Base-by-base conservation (phyloP, 768 basidiomycete genomes). In the Mycena belliarum region DNA sequence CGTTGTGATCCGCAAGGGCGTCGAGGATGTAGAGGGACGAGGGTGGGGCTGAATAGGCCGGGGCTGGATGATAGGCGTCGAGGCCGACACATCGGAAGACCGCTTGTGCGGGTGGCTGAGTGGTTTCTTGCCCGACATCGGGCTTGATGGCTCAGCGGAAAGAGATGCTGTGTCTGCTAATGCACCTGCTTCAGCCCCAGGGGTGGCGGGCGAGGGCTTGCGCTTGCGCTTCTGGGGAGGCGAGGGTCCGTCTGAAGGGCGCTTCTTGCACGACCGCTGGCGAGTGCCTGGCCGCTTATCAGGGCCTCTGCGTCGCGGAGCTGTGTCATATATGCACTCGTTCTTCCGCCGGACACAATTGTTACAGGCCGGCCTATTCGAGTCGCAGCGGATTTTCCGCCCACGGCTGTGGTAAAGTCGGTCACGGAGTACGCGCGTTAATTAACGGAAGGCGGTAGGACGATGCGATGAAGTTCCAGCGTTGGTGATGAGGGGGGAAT, bases 331-430 rank as follows among this genome's bases (percentile, higher is more conserved):
- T 73, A 87, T 80, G 73, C 91, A 93, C 52, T 80, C 79, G 72
- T 90, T 89, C 64, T 82, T 83, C 67, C 91, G 79, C 68, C 89
- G 86, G 73, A 82, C 78, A 72, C 91, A 92, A 74, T 93, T 93
- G 77, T 86, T 83, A 77, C 91, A 93, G 54, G 80, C 78, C 63
- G 91, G 91, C 69, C 90, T 79, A 32, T 84, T 88, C 55, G 90
- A 92, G 72, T 92, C 91, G 77, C 91, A 93, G 58, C 87, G 85
- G 66, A 92, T 91, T 80, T 93, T 93, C 70, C 91, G 83, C 61
- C 84, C 81, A 64, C 90, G 91, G 73, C 91, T 92, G 76, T 69
- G 66, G 63, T 59, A 63, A 48, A 25, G 35, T 38, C 35, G 37
- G 35, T 38, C 61, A 58, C 37, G 45, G 57, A 54, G 53, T 45